Evolutionary conservation across 805 yeast species (phyloP).

Genomic region (Wickerhamomyces chaumierensis): DNA sequence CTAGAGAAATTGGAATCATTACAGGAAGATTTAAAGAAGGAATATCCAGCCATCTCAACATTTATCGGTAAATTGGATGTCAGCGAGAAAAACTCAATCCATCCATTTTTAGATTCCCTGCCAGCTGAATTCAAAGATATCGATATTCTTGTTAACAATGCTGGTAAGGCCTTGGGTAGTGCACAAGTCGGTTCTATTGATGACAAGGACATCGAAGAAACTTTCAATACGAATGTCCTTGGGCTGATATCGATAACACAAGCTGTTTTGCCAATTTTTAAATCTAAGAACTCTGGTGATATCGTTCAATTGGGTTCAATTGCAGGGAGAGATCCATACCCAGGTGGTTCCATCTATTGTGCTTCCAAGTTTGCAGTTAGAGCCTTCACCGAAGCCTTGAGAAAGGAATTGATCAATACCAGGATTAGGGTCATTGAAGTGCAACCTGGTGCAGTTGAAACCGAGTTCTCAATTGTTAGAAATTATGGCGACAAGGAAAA

Average conservation of each 20-base stretch:
- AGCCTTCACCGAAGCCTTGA: constrained; percentile 57
- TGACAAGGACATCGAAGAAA: constrained; percentile 52
- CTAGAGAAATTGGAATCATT: constrained; percentile 43
- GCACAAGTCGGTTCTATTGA: constrained; percentile 64
- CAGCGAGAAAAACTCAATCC: constrained; percentile 37
- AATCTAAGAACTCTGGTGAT: constrained; percentile 59
- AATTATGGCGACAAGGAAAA: constrained; percentile 42
- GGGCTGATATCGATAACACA: constrained; percentile 83
- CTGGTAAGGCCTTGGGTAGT: constrained; percentile 72
- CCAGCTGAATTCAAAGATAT: constrained; percentile 53
- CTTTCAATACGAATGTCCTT: constrained; percentile 80
- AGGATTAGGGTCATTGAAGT: constrained; percentile 54
- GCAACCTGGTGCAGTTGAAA: constrained; percentile 63
- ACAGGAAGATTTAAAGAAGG: constrained; percentile 31
- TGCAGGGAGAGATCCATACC: constrained; percentile 73
- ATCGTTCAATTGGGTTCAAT: constrained; percentile 67
- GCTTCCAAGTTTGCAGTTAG: constrained; percentile 65
- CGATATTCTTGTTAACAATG: constrained; percentile 62
- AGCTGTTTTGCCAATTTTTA: constrained; percentile 60
- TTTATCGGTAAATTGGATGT: constrained; percentile 45
- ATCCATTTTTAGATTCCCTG: constrained; percentile 37
- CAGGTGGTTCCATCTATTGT: constrained; percentile 71
- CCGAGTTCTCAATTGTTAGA: constrained; percentile 52
- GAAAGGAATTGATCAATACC: constrained; percentile 68
- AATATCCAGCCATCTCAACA: constrained; percentile 38